Evolutionary conservation across 2,329 filamentous ascomycete genomes (phyloP).

Genomic region (Fusarium concolor): DNA sequence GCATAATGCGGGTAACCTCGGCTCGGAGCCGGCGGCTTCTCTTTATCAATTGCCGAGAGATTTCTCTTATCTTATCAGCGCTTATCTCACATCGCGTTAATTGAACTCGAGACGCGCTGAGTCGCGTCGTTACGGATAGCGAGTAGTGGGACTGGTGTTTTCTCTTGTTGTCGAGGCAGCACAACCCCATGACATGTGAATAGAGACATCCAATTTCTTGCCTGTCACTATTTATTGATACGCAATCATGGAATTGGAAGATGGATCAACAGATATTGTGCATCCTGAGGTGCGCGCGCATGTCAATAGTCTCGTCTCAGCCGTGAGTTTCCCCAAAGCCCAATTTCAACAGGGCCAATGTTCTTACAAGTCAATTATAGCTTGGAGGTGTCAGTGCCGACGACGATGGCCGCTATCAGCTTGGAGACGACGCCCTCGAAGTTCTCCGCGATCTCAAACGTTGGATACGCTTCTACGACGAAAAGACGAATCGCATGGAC

Average conservation of each 20-base stretch:
- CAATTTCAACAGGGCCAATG: not conserved
- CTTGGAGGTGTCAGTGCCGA: constrained; percentile 85
- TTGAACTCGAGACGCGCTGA: constrained; percentile 38
- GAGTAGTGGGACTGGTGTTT: constrained; percentile 27
- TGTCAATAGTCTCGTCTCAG: constrained; percentile 92
- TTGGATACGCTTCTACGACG: constrained; percentile 95
- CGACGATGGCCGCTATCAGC: constrained; percentile 83
- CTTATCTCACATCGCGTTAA: constrained; percentile 26
- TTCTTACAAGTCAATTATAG: constrained; percentile 58
- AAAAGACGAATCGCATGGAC: constrained; percentile 92
- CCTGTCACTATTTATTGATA: constrained; percentile 21
- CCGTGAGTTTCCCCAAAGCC: constrained; percentile 67
- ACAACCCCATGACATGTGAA: constrained; percentile 38
- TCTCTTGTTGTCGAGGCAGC: constrained; percentile 32
- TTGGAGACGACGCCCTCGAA: constrained; percentile 93
- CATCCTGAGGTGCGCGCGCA: constrained; percentile 94
- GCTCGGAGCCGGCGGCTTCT: constrained; percentile 41
- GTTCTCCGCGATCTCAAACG: constrained; percentile 92
- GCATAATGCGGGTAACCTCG: constrained; percentile 57
- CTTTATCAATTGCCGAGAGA: constrained; percentile 37
- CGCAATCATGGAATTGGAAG: constrained; percentile 64
- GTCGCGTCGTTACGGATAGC: constrained; percentile 30
- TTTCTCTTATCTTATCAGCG: constrained; percentile 27
- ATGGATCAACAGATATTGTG: constrained; percentile 70
- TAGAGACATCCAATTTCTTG: constrained; percentile 17